These are phyloP conservation scores for Xylaria sp. DNA, from an alignment of 2,329 filamentous ascomycete species.

Conservation along the genomic window DNA sequence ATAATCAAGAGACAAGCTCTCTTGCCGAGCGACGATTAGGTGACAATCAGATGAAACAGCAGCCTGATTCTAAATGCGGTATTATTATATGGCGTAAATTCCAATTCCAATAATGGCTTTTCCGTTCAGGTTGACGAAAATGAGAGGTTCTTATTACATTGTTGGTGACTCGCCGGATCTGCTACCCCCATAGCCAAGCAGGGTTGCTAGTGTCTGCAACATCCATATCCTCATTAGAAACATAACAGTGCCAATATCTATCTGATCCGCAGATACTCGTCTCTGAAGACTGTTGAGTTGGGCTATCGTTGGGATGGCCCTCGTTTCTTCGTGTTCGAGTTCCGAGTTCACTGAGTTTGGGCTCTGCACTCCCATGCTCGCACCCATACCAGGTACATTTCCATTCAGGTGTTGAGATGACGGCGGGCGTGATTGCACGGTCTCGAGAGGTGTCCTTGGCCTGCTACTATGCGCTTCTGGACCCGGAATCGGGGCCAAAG, in stretches of 20 bases:
- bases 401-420: background rate
- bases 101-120: background rate
- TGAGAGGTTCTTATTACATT: background rate
- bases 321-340: background rate
- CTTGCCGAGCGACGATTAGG: too few relatives aligned
- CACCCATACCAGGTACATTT: background rate
- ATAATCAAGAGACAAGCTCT: too few relatives aligned
- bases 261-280: conserved; percentile 7
- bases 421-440: background rate
- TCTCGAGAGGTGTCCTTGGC: background rate
- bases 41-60: too few relatives aligned
- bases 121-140: background rate
- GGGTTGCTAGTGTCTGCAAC: conserved; percentile 25
- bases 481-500: background rate
- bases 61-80: too few relatives aligned
- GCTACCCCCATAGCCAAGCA: conserved; percentile 16
- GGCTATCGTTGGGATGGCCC: background rate
- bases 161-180: background rate
- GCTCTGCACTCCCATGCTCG: background rate
- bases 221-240: conserved; percentile 28
- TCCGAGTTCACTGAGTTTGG: background rate
- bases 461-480: background rate
- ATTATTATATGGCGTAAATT: too few relatives aligned
- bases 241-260: conserved; percentile 26
- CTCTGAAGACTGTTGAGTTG: background rate